Conservation (phyloP, 2,329 filamentous ascomycete species). For the Epicoccum sorghinum region DNA sequence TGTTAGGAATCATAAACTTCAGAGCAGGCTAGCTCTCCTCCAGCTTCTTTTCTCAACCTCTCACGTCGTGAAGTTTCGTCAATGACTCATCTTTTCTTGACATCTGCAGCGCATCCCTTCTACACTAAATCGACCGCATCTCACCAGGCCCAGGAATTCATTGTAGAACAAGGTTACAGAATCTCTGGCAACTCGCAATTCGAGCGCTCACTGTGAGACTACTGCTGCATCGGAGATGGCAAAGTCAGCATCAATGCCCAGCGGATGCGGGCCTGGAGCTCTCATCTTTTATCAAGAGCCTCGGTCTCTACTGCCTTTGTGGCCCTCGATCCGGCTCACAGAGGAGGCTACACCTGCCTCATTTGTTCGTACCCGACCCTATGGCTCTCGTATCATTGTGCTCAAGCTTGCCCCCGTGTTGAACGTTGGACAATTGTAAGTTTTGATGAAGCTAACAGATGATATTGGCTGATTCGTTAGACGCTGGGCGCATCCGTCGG, state of each 20-base stretch:
- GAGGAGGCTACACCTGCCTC: conserved; percentile 24
- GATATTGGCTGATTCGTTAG: conserved; percentile 19
- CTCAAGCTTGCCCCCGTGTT: not conserved
- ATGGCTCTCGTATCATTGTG: conserved; percentile 16
- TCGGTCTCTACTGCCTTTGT: not conserved
- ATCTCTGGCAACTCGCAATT: too few species aligned
- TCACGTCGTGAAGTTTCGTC: not conserved
- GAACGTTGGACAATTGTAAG: not conserved
- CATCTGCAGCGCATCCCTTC: not conserved
- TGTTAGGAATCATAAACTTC: not conserved
- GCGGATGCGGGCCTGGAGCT: not conserved
- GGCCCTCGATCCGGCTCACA: conserved; percentile 15
- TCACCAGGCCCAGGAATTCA: too few species aligned
- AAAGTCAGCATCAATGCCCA: too few species aligned
- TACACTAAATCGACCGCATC: too few species aligned
- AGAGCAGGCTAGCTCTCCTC: not conserved
- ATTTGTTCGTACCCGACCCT: conserved; percentile 15
- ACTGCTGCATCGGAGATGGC: too few species aligned
- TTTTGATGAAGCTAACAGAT: not conserved
- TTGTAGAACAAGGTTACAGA: too few species aligned
- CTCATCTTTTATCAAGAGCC: conserved; percentile 1
- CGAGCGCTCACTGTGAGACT: too few species aligned
- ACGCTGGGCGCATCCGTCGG: conserved; percentile 24
- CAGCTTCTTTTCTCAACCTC: not conserved
- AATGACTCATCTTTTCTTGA: too few species aligned